Percentiles rank a stretch among this genome's conserved stretches.
Evolutionary conservation across 805 yeast species (phyloP).

Genomic region (Candida morakotiae): DNA sequence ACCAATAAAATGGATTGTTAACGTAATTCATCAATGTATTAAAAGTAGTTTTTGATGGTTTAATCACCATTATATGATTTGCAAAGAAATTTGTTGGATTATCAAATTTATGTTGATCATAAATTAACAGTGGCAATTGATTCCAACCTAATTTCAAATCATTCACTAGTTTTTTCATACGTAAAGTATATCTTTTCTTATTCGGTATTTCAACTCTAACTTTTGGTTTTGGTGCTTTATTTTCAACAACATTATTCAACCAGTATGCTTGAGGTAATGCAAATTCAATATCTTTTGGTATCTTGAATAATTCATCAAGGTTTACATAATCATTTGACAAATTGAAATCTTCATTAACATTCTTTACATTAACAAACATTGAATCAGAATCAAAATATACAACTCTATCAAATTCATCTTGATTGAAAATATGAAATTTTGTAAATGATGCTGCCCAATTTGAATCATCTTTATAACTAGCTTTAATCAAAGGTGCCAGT

Average conservation of each 20-base stretch:
- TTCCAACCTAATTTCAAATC: slow-evolving; percentile 7
- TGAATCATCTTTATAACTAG: slow-evolving; percentile 13
- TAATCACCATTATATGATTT: slow-evolving; percentile 57
- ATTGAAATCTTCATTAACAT: slow-evolving; percentile 2
- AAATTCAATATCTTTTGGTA: slow-evolving; percentile 20
- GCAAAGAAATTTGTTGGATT: slow-evolving; percentile 30
- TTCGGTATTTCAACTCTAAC: slow-evolving; percentile 12
- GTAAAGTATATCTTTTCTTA: slow-evolving; percentile 8
- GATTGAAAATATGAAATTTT: slow-evolving; percentile 50
- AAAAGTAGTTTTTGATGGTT: slow-evolving; percentile 37
- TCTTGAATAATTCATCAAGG: slow-evolving; percentile 27
- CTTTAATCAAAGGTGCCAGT: slow-evolving; percentile 16
- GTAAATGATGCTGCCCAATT: slow-evolving; percentile 53
- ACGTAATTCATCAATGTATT: slow-evolving; percentile 18
- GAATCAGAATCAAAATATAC: slow-evolving; percentile 61
- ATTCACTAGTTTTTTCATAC: slow-evolving; percentile 12
- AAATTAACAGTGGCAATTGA: slow-evolving; percentile 15
- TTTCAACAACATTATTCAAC: slow-evolving; percentile 20
- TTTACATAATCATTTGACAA: slow-evolving; percentile 11
- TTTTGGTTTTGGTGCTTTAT: slow-evolving; percentile 7
- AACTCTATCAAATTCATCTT: slow-evolving; percentile 46
- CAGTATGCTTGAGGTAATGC: slow-evolving; percentile 36
- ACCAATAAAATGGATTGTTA: slow-evolving; percentile 27
- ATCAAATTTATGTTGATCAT: slow-evolving; percentile 23
- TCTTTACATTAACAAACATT: slow-evolving; percentile 22